Evolutionary conservation across 148 eudicot genomes (phyloP), one percentile per base, ranked within the genome.

Genomic region (Talinum fruticosum): DNA sequence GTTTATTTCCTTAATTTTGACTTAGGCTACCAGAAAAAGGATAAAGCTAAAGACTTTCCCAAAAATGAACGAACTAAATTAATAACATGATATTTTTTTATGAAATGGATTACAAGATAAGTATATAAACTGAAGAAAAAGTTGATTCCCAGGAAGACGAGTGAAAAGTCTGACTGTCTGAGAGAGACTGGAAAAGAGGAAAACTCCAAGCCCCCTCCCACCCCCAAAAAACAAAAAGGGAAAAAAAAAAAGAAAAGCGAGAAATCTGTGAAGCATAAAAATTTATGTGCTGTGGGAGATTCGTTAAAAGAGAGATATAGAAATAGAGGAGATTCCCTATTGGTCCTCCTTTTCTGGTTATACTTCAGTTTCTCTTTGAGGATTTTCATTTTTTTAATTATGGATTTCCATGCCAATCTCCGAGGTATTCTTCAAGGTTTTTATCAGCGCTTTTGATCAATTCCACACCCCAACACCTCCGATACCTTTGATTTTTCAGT

Each of bases 271-370:
- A 54, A n/a, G 76, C 62, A 72, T 32, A 73, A 59, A 74, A 59
- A 21, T 61, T 32, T 14, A 53, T 74, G 41, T 74, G 76, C 76
- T 21, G 14, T 8, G 41, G 67, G 21, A 74, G 76, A 74, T 74
- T 74, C 76, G 44, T 10, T 30, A 32, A 54, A 7, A 73, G n/a
- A n/a, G n/a, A 53, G 76, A 53, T 73, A 21, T 72, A 28, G 36
- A 18, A 23, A 16, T 6, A 32, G 8, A 33, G 45, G 38, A 74
- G 66, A 51, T 62, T 34, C 34, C 65, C 19, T 13, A 6, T 28
- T 61, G 66, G 66, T 10, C 16, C 33, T n/a, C 66, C 66, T 28
- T 61, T 28, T 33, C 10, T 26, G 2, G 21, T 54, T 24, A 21
- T 57, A 57, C n/a, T 28, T 24, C 66, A 23, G 4, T 61, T 61